phyloP scores from a whole-genome alignment of 2,329 filamentous ascomycete genomes.

The Clarireedia sp. region DNA sequence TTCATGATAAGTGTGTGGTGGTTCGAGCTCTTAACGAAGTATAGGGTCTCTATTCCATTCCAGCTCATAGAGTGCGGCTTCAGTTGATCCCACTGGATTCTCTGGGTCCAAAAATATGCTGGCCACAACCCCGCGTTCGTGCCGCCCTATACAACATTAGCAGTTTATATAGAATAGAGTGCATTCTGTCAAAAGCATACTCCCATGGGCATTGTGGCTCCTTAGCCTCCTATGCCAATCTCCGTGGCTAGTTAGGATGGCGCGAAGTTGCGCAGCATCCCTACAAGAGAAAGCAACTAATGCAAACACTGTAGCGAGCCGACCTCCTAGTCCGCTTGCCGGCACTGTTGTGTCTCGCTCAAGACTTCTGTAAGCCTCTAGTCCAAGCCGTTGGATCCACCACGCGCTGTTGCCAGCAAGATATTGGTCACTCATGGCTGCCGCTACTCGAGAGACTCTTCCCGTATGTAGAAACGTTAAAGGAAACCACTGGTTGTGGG shows the following conservation, averaged over 20 bases:
- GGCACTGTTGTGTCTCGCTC: background rate
- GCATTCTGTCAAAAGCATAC: conserved; percentile 12
- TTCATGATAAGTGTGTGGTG: no score
- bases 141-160: conserved; percentile 6
- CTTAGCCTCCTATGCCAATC: conserved; percentile 18
- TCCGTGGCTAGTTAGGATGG: conserved; percentile 9
- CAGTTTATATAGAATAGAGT: background rate
- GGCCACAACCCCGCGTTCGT: conserved; percentile 19
- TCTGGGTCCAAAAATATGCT: conserved; percentile 23
- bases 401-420: conserved; percentile 9
- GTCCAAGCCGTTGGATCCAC: conserved; percentile 17
- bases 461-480: conserved; percentile 13
- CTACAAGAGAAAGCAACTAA: conserved; percentile 23
- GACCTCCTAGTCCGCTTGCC: conserved; percentile 16
- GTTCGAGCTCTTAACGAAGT: conserved; percentile 1
- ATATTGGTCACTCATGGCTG: conserved; percentile 4
- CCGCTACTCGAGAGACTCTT: conserved; percentile 9
- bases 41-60: conserved; percentile 12
- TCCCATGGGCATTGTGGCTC: conserved; percentile 14
- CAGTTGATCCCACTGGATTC: conserved; percentile 19
- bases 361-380: conserved; percentile 7
- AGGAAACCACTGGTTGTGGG: conserved; percentile 16
- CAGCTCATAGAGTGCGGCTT: conserved; percentile 9
- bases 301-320: conserved; percentile 18
- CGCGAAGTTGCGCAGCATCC: background rate